A percentile compares a stretch with the other conserved stretches of the same genome.
Conservation (phyloP, 2,329 filamentous ascomycete species). For the Colletotrichum lindemuthianum region DNA sequence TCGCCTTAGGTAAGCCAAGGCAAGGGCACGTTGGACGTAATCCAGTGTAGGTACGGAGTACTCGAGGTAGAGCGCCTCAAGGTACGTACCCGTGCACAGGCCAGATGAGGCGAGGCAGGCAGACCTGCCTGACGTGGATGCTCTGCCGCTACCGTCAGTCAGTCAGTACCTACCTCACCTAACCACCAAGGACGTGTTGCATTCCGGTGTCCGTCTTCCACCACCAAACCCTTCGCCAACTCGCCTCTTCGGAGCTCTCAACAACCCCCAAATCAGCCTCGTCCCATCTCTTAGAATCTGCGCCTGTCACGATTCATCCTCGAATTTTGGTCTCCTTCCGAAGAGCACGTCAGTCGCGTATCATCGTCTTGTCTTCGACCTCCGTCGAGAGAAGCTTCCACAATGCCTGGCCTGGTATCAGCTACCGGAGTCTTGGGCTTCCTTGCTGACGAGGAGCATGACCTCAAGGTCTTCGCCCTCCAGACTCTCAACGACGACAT, state of each 20-base stretch:
- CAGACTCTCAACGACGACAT: conserved; percentile 97
- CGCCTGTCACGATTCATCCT: not conserved
- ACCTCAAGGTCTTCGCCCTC: conserved; percentile 93
- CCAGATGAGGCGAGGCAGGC: conserved; percentile 39
- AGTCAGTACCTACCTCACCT: conserved; percentile 8
- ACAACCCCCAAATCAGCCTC: conserved; percentile 14
- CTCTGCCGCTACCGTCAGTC: conserved; percentile 24
- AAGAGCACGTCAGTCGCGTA: conserved; percentile 2
- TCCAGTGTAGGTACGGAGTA: no score
- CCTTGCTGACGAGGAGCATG: conserved; percentile 91
- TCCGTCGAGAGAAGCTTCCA: conserved; percentile 32
- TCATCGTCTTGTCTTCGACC: not conserved
- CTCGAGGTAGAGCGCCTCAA: not conserved
- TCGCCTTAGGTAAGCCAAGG: no score
- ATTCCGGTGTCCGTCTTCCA: conserved; percentile 34
- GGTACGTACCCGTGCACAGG: conserved; percentile 1
- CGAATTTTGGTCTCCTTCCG: not conserved
- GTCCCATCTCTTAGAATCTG: conserved; percentile 7
- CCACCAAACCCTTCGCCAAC: conserved; percentile 28
- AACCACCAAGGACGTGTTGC: no score
- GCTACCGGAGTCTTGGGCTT: conserved; percentile 96
- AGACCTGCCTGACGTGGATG: conserved; percentile 57
- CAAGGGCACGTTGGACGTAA: no score
- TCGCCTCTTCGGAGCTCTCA: conserved; percentile 29
- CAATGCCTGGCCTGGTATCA: conserved; percentile 93